Conservation (phyloP, 2,329 filamentous ascomycete genomes). For the Hypoxylon sp. region DNA sequence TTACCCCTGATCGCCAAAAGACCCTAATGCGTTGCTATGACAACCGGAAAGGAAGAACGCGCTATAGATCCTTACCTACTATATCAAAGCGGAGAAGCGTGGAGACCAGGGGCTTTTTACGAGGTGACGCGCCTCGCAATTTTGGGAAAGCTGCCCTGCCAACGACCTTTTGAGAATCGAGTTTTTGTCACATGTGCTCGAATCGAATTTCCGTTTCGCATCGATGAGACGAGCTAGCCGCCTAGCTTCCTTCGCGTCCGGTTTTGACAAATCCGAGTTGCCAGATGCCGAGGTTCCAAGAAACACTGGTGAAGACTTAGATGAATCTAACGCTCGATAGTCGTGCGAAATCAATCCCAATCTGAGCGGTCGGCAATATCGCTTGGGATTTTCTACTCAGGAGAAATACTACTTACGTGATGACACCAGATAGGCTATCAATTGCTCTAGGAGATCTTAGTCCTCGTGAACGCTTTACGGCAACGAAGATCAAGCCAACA, state of each 20-base stretch:
- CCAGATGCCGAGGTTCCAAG: constrained; percentile 17
- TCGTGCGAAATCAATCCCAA: constrained; percentile 2
- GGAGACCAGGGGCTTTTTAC: constrained; percentile 41
- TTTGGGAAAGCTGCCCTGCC: constrained; percentile 25
- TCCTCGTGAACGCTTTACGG: neutral
- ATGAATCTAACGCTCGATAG: constrained; percentile 7
- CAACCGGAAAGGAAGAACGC: constrained; percentile 44
- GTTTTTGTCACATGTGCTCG: constrained; percentile 38
- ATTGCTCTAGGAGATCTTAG: neutral
- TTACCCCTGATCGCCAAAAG: constrained; percentile 49
- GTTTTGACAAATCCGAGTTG: constrained; percentile 18
- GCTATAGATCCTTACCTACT: constrained; percentile 41
- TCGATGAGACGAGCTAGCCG: constrained; percentile 25
- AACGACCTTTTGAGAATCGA: constrained; percentile 24
- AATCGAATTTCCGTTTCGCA: constrained; percentile 24
- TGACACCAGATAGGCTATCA: neutral
- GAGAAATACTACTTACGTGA: neutral
- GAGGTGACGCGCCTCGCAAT: constrained; percentile 42
- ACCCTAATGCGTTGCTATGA: constrained; percentile 48
- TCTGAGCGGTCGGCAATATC: neutral
- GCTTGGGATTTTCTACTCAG: neutral
- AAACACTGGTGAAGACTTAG: constrained; percentile 18
- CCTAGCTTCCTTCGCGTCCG: constrained; percentile 17
- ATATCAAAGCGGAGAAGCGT: constrained; percentile 43
- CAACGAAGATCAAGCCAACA: neutral